Percentiles rank a stretch among this genome's conserved stretches.
These are phyloP conservation scores for Pythium oligandrum DNA, from an alignment of 352 stramenopile genomes.

Conservation along the genomic window DNA sequence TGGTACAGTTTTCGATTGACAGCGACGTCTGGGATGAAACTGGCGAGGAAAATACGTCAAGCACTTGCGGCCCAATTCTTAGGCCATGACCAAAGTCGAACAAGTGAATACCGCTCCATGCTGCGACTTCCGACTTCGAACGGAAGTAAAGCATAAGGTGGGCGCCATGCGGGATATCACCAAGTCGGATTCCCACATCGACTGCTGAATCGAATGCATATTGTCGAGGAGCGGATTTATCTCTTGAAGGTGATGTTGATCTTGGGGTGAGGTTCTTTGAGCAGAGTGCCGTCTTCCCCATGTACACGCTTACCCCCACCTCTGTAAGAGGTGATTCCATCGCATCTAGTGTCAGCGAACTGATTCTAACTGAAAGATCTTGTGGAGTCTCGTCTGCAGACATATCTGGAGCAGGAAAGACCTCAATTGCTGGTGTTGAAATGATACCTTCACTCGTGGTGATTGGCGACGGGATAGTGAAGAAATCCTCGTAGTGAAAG, in stretches of 20 bases:
- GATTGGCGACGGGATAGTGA: slow-evolving; percentile 21
- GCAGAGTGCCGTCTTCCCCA: slow-evolving; percentile 24
- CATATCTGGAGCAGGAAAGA: slow-evolving; percentile 14
- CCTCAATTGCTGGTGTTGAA: slow-evolving; percentile 2
- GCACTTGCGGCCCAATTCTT: slow-evolving; percentile 32
- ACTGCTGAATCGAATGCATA: slow-evolving; percentile 12
- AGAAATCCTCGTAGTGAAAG: slow-evolving; percentile 74
- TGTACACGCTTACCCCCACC: slow-evolving; percentile 21
- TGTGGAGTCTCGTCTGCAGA: slow-evolving; percentile 1
- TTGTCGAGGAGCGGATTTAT: slow-evolving; percentile 10
- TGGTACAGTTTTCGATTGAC: slow-evolving; percentile 71
- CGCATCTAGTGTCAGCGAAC: slow-evolving; percentile 1
- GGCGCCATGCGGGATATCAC: slow-evolving; percentile 71
- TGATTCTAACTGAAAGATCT: slow-evolving; percentile 7
- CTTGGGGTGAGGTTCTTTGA: slow-evolving; percentile 12
- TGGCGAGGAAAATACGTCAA: slow-evolving; percentile 38
- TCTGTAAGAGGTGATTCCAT: slow-evolving; percentile 6
- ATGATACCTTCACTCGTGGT: not conserved
- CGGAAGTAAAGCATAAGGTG: slow-evolving; percentile 60
- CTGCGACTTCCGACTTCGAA: slow-evolving; percentile 33
- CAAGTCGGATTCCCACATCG: slow-evolving; percentile 30
- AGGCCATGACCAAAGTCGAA: slow-evolving; percentile 82
- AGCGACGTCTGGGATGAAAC: slow-evolving; percentile 40
- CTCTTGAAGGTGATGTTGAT: slow-evolving; percentile 16
- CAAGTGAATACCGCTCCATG: slow-evolving; percentile 68